Percentiles rank a stretch among this genome's conserved stretches.
Conservation (phyloP, 2,329 filamentous ascomycete genomes). For the Colletotrichum sp. region DNA sequence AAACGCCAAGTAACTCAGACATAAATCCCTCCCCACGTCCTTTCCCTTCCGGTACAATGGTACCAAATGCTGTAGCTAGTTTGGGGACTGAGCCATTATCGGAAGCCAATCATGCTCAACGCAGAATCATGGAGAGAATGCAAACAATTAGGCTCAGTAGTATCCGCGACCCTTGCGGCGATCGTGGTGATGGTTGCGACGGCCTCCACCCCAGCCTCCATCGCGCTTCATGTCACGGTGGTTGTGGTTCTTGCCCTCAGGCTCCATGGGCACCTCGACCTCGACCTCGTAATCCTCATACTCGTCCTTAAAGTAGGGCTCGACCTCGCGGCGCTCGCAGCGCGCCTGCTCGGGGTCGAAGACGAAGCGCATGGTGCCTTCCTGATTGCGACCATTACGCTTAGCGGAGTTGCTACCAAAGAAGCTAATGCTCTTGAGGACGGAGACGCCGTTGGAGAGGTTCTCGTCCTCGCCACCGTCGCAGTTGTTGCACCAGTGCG, state of each 20-base stretch:
- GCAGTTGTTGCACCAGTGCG: conserved; percentile 62
- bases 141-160: neutral
- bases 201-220: neutral
- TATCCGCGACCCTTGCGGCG: conserved; percentile 10
- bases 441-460: conserved; percentile 40
- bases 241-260: conserved; percentile 22
- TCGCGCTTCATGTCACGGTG: conserved; percentile 11
- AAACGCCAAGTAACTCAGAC: conserved; percentile 11
- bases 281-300: conserved; percentile 81
- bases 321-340: conserved; percentile 71
- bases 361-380: conserved; percentile 88
- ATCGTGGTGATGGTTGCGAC: conserved; percentile 1
- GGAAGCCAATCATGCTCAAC: no score
- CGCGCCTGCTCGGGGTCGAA: conserved; percentile 79
- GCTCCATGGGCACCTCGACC: conserved; percentile 67
- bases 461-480: conserved; percentile 42
- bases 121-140: neutral
- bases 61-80: neutral
- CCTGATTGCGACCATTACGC: conserved; percentile 53
- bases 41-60: neutral
- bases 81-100: neutral
- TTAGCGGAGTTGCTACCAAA: conserved; percentile 40
- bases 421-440: conserved; percentile 42
- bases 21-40: neutral
- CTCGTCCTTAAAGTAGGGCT: conserved; percentile 73